Percentiles rank a stretch among this genome's conserved stretches.
Evolutionary conservation across 139 green algal genomes (phyloP).

Genomic region (Eudorina sp.): DNA sequence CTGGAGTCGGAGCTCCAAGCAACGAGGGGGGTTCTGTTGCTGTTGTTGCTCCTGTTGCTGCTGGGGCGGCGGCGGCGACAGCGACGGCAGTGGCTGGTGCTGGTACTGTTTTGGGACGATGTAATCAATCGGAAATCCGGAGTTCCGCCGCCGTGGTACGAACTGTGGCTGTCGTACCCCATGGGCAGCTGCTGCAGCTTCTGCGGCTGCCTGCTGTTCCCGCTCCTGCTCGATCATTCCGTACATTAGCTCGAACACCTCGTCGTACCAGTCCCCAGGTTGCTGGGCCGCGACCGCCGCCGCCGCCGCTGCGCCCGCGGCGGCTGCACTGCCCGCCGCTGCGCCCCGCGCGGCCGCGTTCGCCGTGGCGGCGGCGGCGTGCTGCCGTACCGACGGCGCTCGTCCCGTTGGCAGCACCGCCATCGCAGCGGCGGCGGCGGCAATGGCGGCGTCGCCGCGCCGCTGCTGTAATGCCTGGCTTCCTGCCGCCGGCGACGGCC

Average conservation of each 20-base stretch:
- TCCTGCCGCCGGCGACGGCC: neutral
- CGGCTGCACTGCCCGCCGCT: neutral
- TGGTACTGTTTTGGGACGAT: too few species aligned
- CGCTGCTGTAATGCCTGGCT: neutral
- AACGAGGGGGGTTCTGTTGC: neutral
- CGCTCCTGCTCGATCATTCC: conserved; percentile 13
- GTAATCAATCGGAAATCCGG: too few species aligned
- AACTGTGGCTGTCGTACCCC: neutral
- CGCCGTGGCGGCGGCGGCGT: neutral
- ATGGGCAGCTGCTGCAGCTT: too few species aligned
- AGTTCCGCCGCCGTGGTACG: neutral
- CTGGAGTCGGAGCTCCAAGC: neutral
- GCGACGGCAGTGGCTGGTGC: too few species aligned
- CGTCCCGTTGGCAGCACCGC: too few species aligned
- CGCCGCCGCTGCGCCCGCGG: neutral
- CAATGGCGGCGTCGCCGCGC: neutral
- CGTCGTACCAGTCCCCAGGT: conserved; percentile 24
- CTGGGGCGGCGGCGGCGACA: neutral
- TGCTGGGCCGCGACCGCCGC: neutral
- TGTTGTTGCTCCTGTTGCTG: too few species aligned
- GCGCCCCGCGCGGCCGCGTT: neutral
- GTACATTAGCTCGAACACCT: conserved; percentile 32
- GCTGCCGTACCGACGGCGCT: neutral
- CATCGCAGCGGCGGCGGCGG: neutral
- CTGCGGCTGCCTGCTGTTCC: neutral